Evolutionary conservation across 2,329 filamentous ascomycete genomes (phyloP), one percentile per base, ranked within the genome.

Genomic region (Spiromastix sp.): DNA sequence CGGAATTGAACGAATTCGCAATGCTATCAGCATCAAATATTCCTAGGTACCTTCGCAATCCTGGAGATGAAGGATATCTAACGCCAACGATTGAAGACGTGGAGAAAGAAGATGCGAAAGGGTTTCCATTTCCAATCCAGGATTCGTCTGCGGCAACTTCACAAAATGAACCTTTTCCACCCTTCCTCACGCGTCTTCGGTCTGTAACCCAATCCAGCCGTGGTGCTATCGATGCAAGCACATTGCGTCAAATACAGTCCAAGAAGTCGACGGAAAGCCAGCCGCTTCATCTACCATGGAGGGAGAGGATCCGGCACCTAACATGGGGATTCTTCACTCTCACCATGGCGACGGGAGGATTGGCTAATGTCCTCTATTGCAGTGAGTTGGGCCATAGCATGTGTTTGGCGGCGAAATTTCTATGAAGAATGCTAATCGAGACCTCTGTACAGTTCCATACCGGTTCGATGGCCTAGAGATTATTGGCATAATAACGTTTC

Each of bases 261-360:
- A 24, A 7, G 7, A 24, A n/a, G n/a, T 24, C 21, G n/a, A 37
- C 17, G 42, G 34, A 42, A 12, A 46, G 30, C 33, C 45, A 31
- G 19, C 43, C 51, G 10, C 39, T 42, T 4, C 41, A 47, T 10
- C 51, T 71, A 13, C 51, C 56, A 29, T 74, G 70, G 60, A 67
- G 61, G 42, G 61, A 74, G 43, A 59, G 74, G n/a, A 67, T 78
- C 29, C 59, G 69, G 33, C 74, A 79, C 56, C 70, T 77, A 43
- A 78, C 75, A 1, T 89, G 83, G 83, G 85, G 81, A 0, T 89
- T 78, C 69, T 89, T 86, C 49, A 84, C 81, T 11, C 63, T 77
- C 56, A 77, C 72, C 1, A 79, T 76, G 72, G 71, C 72, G 2
- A 76, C 72, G 0, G 72, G 71, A 4, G 71, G 72, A 0, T 61